phyloP scores from a whole-genome alignment of 2,329 filamentous ascomycete genomes.

The Aspergillus pseudonomiae region DNA sequence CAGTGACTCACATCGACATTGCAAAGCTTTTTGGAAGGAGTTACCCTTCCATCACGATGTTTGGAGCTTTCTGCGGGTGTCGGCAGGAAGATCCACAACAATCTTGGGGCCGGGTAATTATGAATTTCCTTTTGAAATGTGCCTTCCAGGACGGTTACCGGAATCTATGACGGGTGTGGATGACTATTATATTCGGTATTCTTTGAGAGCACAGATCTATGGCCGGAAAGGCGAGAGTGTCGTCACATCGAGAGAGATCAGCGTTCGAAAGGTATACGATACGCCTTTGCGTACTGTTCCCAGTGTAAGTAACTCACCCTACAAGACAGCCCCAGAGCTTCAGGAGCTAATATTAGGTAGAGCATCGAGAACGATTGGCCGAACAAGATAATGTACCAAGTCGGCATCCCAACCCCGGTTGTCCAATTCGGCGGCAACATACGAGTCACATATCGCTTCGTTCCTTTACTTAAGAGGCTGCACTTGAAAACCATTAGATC shows the following conservation, averaged over 20 bases:
- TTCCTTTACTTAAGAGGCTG: background rate
- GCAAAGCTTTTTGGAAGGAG: background rate
- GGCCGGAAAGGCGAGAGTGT: background rate
- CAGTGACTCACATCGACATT: background rate
- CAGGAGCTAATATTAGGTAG: background rate
- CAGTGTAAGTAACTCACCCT: background rate
- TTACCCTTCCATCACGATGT: background rate
- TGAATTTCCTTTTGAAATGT: background rate
- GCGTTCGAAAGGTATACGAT: background rate
- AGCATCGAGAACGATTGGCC: background rate
- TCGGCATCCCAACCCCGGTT: background rate
- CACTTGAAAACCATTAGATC: background rate
- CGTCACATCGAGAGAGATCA: background rate
- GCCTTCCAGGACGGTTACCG: background rate
- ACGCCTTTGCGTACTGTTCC: background rate
- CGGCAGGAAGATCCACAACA: background rate
- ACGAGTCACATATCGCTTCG: background rate
- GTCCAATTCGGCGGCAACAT: background rate
- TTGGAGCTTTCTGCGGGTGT: background rate
- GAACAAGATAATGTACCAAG: background rate
- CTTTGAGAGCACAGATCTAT: background rate
- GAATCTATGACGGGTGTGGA: background rate
- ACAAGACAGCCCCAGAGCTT: background rate
- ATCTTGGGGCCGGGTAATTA: background rate
- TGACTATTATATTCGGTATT: background rate